These are phyloP conservation scores for Wickerhamomyces rabaulensis DNA, from an alignment of 805 yeast genomes.

Conservation along the genomic window DNA sequence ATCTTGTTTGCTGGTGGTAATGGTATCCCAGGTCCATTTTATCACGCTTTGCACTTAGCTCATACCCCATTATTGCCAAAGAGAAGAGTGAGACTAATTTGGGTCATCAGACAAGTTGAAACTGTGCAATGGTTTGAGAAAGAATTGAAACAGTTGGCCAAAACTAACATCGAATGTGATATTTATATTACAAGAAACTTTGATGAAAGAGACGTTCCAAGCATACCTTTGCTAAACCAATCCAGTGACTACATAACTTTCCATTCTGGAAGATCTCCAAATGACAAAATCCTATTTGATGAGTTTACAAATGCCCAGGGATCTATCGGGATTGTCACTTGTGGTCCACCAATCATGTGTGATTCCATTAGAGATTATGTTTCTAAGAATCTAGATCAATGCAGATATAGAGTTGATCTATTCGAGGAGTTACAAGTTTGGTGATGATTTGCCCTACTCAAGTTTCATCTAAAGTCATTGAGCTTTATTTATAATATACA, in stretches of 20 bases:
- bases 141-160: constrained; percentile 24
- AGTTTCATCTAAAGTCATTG: not conserved
- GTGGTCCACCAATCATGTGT: constrained; percentile 63
- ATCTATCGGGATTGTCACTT: constrained; percentile 47
- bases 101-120: constrained; percentile 55
- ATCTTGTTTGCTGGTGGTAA: constrained; percentile 46
- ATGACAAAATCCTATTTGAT: constrained; percentile 32
- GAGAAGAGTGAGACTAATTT: constrained; percentile 42
- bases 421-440: constrained; percentile 75
- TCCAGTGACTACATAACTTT: constrained; percentile 26
- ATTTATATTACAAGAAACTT: constrained; percentile 36
- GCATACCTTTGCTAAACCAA: not conserved
- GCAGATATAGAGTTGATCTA: constrained; percentile 54
- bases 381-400: constrained; percentile 34
- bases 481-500: not conserved
- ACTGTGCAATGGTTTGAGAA: constrained; percentile 45
- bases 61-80: constrained; percentile 20
- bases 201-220: not conserved
- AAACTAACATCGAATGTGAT: constrained; percentile 31
- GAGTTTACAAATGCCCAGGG: constrained; percentile 37
- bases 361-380: constrained; percentile 49
- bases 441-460: constrained; percentile 28
- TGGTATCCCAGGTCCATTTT: constrained; percentile 48
- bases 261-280: constrained; percentile 42
- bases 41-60: constrained; percentile 31